Percentiles rank a stretch among this genome's conserved stretches.
phyloP scores from a whole-genome alignment of 306 rosid species.

The Argentina anserina region DNA sequence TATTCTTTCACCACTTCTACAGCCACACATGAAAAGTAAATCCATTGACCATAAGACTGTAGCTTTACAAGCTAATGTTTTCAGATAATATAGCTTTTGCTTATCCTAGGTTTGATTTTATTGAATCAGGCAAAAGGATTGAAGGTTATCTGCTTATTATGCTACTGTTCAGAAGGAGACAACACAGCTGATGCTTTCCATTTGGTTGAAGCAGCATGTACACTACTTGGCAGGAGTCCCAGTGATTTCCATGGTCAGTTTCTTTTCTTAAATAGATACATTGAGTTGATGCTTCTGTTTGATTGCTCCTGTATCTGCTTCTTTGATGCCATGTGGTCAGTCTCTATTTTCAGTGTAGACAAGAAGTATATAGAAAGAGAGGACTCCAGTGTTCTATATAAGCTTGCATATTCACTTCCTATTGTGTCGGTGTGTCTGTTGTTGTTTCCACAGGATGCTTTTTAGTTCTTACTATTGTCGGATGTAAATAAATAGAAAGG shows the following conservation, averaged over 20 bases:
- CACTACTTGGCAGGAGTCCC: slow-evolving; percentile 43
- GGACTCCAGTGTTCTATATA: not conserved
- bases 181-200: slow-evolving; percentile 79
- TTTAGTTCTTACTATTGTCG: not conserved
- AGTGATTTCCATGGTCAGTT: slow-evolving; percentile 46
- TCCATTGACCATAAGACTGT: not conserved
- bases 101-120: not conserved
- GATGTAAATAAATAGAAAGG: not conserved
- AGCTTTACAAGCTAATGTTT: not conserved
- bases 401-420: not conserved
- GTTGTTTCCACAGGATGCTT: not conserved
- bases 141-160: slow-evolving; percentile 83
- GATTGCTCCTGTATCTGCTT: not conserved
- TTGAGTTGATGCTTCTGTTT: not conserved
- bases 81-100: not conserved
- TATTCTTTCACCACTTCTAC: not conserved
- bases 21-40: not conserved
- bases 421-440: not conserved
- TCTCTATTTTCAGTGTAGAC: not conserved
- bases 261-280: not conserved
- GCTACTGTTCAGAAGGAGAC: slow-evolving; percentile 97
- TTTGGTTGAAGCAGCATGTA: slow-evolving; percentile 75
- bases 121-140: slow-evolving; percentile 74
- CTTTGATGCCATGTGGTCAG: not conserved
- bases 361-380: not conserved